Percentiles rank a stretch among this genome's conserved stretches.
phyloP scores from a whole-genome alignment of 192 early-diverging fungal genomes.

The Linderina pennispora region DNA sequence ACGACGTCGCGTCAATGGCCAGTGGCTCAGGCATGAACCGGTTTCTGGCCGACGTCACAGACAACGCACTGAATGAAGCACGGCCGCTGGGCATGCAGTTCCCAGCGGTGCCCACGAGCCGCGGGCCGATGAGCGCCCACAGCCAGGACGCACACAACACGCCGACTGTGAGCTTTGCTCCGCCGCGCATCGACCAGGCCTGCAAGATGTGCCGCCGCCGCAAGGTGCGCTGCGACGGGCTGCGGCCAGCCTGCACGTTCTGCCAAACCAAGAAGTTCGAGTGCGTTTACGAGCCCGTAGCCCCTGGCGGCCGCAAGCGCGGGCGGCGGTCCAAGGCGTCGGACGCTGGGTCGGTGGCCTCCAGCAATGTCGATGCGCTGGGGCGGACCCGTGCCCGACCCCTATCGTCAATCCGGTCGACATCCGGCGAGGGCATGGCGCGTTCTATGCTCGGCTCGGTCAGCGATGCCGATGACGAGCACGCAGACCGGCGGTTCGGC shows the following conservation, averaged over 20 bases:
- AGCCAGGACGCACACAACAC: background rate
- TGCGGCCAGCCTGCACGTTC: slow-evolving; percentile 36
- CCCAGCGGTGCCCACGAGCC: background rate
- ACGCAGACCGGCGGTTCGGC: background rate
- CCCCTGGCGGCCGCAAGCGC: slow-evolving; percentile 25
- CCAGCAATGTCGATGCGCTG: slow-evolving; percentile 4
- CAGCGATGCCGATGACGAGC: slow-evolving; percentile 9
- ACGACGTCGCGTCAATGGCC: background rate
- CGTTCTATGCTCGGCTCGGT: background rate
- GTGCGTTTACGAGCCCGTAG: slow-evolving; percentile 41
- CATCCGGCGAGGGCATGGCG: background rate
- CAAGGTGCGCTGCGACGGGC: slow-evolving; percentile 49
- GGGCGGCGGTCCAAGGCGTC: slow-evolving; percentile 17
- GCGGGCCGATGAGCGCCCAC: background rate
- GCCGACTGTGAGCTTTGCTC: background rate
- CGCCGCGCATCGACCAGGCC: slow-evolving; percentile 39
- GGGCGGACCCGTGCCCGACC: background rate
- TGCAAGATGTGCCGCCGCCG: slow-evolving; percentile 49
- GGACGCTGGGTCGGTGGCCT: slow-evolving; percentile 5
- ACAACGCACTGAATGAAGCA: slow-evolving; percentile 1
- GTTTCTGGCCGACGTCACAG: slow-evolving; percentile 10
- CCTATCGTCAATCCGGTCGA: slow-evolving; percentile 9
- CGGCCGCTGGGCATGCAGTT: background rate
- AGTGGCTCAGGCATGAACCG: slow-evolving; percentile 5
- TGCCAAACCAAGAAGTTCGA: slow-evolving; percentile 29